phyloP scores from a whole-genome alignment of 805 yeast species.

The Yueomyces sinensis region DNA sequence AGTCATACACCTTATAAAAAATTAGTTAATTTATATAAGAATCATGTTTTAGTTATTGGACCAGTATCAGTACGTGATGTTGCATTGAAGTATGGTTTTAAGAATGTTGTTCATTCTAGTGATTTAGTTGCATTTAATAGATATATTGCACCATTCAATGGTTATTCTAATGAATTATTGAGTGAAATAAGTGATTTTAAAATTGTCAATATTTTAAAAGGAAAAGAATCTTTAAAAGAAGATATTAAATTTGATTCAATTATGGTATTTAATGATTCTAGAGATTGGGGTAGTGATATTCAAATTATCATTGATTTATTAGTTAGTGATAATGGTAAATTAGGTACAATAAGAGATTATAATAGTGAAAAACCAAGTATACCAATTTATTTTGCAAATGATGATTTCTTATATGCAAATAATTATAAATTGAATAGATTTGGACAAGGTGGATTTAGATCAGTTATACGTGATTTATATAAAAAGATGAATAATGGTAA shows the following conservation, averaged over 20 bases:
- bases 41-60: conserved; percentile 80
- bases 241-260: conserved; percentile 52
- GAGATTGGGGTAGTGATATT: conserved; percentile 76
- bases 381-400: conserved; percentile 69
- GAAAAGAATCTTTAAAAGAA: too few species aligned
- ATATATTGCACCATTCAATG: conserved; percentile 61
- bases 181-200: conserved; percentile 25
- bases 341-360: conserved; percentile 44
- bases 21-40: conserved; percentile 35
- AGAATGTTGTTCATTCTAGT: conserved; percentile 56
- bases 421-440: conserved; percentile 66
- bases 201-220: conserved; percentile 14
- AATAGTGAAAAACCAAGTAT: conserved; percentile 34
- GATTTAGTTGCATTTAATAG: conserved; percentile 53
- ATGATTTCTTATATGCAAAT: conserved; percentile 82
- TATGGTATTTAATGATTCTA: conserved; percentile 75
- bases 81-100: conserved; percentile 66
- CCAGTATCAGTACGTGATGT: conserved; percentile 54
- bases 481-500: conserved; percentile 35
- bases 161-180: conserved; percentile 38
- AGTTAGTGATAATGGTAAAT: conserved; percentile 44
- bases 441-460: conserved; percentile 84
- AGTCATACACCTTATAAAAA: conserved; percentile 79
- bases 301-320: conserved; percentile 67
- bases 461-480: conserved; percentile 47